These are phyloP conservation scores for Globisporangium yorkense DNA, from an alignment of 352 stramenopile genomes.

Conservation along the genomic window DNA sequence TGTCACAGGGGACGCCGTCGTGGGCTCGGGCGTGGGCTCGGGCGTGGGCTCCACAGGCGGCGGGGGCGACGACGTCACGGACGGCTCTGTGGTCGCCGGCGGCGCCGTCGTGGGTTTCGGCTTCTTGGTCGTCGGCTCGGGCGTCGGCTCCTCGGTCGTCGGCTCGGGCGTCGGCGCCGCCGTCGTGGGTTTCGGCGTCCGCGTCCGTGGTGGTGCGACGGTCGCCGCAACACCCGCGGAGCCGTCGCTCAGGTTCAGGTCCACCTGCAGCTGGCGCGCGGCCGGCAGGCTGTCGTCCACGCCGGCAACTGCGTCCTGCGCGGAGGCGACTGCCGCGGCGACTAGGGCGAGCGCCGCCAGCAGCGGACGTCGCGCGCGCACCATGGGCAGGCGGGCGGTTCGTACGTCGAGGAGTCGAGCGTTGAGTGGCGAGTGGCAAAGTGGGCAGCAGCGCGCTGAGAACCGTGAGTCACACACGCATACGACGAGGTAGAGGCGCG, in stretches of 20 bases:
- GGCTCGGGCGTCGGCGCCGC: neutral
- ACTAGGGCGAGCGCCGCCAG: constrained; percentile 2
- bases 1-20: neutral
- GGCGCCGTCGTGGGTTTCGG: constrained; percentile 1
- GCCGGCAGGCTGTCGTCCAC: constrained; percentile 1
- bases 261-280: constrained; percentile 4
- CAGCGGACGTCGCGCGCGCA: neutral
- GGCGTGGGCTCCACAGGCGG: neutral
- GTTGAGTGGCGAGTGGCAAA: no score
- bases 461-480: no score
- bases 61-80: neutral
- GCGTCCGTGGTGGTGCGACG: neutral
- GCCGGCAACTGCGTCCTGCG: constrained; percentile 7
- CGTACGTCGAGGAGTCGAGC: no score
- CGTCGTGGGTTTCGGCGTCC: neutral
- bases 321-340: constrained; percentile 2
- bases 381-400: no score
- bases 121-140: neutral
- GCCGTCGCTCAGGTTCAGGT: neutral
- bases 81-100: neutral
- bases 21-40: constrained; percentile 3
- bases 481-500: no score
- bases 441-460: no score
- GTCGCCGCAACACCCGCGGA: constrained; percentile 1
- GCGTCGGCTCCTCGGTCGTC: neutral